Percentiles rank a stretch among this genome's conserved stretches.
Evolutionary conservation across 2,329 filamentous ascomycete species (phyloP).

Genomic region (Monosporascus sp.): DNA sequence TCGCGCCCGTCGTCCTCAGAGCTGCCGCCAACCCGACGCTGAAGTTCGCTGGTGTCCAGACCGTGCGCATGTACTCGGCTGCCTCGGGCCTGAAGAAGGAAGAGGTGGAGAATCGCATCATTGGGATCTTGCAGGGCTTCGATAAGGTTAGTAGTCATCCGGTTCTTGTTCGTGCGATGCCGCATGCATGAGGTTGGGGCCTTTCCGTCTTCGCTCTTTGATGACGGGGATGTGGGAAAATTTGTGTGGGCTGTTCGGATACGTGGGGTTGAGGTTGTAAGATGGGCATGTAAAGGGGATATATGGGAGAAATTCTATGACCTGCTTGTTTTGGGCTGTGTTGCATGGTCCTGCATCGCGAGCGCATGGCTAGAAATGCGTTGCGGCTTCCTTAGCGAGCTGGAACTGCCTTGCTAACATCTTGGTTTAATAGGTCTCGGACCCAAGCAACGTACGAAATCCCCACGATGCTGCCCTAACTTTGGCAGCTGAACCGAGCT

Average conservation of each 20-base stretch:
- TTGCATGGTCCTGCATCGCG: no score
- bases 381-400: not conserved
- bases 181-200: not conserved
- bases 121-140: constrained; percentile 89
- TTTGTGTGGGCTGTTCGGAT: not conserved
- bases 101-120: constrained; percentile 87
- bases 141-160: constrained; percentile 66
- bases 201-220: constrained; percentile 23
- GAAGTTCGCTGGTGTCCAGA: constrained; percentile 56
- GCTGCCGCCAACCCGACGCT: constrained; percentile 55
- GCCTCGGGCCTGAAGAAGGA: constrained; percentile 70
- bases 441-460: constrained; percentile 53
- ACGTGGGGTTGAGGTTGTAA: constrained; percentile 4
- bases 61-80: constrained; percentile 81
- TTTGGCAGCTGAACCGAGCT: not conserved
- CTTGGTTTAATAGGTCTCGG: constrained; percentile 54
- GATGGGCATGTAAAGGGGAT: no score
- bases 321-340: no score
- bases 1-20: constrained; percentile 44
- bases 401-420: constrained; percentile 14
- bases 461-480: not conserved
- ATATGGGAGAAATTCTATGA: no score
- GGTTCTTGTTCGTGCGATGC: no score
- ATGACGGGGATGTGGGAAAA: not conserved
- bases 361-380: no score